phyloP scores from a whole-genome alignment of 176 grass and related monocot genomes.

The Alloteropsis semialata region DNA sequence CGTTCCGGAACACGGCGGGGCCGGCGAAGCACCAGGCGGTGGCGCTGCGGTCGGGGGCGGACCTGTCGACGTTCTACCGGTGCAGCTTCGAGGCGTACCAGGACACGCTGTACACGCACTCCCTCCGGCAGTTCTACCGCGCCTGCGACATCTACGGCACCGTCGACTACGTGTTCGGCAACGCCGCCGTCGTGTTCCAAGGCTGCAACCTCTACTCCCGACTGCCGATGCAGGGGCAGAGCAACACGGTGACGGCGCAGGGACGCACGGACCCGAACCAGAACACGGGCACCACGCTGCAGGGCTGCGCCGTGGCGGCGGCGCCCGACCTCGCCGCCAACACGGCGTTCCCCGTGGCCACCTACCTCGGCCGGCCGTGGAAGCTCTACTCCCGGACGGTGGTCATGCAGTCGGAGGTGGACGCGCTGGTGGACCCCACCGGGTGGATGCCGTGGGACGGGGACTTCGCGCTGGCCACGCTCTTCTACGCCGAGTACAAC shows the following conservation, averaged over 20 bases:
- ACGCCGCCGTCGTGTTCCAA: constrained; percentile 87
- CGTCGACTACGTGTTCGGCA: constrained; percentile 94
- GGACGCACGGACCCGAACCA: constrained; percentile 92
- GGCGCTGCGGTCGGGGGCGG: constrained; percentile 63
- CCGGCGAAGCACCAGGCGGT: constrained; percentile 83
- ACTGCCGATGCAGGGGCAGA: constrained; percentile 68
- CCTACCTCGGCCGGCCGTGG: constrained; percentile 77
- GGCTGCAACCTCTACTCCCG: constrained; percentile 66
- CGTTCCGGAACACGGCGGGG: constrained; percentile 80
- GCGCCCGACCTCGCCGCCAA: constrained; percentile 63
- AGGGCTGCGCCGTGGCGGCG: constrained; percentile 55
- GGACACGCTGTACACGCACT: constrained; percentile 96
- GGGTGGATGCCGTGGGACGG: constrained; percentile 93
- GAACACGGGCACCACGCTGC: constrained; percentile 79
- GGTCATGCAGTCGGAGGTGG: constrained; percentile 69
- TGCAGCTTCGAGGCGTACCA: constrained; percentile 99
- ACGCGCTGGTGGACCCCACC: constrained; percentile 37
- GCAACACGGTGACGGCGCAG: constrained; percentile 88
- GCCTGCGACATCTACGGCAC: constrained; percentile 94
- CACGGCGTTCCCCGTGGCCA: constrained; percentile 39
- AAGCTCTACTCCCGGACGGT: constrained; percentile 84
- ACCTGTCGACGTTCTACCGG: constrained; percentile 81
- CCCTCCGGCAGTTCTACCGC: constrained; percentile 89
- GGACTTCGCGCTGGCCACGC: constrained; percentile 68
- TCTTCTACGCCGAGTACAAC: constrained; percentile 81